Base-by-base conservation (phyloP, 345 rosid species). In the Nasturtium officinale region DNA sequence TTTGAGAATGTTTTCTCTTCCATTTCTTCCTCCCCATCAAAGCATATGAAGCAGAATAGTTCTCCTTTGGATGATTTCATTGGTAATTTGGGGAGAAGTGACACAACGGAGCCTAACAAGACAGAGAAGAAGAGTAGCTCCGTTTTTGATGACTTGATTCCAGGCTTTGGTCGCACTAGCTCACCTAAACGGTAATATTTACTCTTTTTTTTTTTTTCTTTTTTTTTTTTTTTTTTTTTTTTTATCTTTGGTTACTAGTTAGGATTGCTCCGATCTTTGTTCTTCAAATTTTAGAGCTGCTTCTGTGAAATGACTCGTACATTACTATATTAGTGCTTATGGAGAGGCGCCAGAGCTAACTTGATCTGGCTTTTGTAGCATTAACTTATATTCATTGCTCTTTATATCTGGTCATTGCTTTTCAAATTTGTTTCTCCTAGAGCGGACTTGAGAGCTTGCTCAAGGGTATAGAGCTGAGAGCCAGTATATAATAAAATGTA, bases 141-240 rank as follows among this genome's bases (percentile, higher is more conserved):
- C 0, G 76, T 37, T 48, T 90, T 90, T 53, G 94, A 88, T 76
- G 96, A 90, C 67, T 74, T 90, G 83, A 81, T 88, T 54, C 84
- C 87, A 20, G 94, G 96, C 40, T 90, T 88, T 69, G 90, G 94
- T 67, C 72, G 77, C 25, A 23, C 25, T 23, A 23, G 25, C 80
- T 82, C 61, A 58, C 3, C 72, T 64, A 48, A 73, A 21, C 79
- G 86, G 89, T 85, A 79, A 50, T 65, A 8, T 35, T 62, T 40
- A 29, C 11, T 54, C 23, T 67, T 67, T 38, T 35, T 23, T 23
- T 23, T 23, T 1, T n/a, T n/a, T n/a, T n/a, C 23, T 67, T 67
- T 38, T 35, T n/a, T n/a, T n/a, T n/a, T n/a, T n/a, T n/a, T n/a
- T n/a, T n/a, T n/a, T n/a, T n/a, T n/a, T n/a, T n/a, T 23, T 23